Conservation (phyloP, 768 basidiomycete species). For the Tylopilus plumbeoviolaceoides region DNA sequence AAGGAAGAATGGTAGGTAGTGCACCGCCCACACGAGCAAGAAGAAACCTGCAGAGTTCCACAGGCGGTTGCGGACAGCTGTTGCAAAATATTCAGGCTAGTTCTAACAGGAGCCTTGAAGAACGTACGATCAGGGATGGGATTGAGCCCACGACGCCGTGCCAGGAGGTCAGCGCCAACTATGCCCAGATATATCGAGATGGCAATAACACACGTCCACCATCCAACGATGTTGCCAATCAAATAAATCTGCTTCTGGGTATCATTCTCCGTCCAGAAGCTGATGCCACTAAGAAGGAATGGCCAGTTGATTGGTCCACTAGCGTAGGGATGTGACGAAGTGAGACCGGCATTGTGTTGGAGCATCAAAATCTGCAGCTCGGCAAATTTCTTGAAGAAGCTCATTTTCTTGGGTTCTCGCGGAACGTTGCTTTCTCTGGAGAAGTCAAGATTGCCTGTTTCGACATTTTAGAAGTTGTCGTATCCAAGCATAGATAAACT, state of each 20-base stretch:
- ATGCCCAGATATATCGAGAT: conserved; percentile 89
- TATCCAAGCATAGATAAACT: conserved; percentile 24
- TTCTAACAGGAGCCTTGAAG: not conserved
- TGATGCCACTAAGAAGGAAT: conserved; percentile 92
- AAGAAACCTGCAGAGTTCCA: conserved; percentile 98
- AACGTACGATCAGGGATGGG: conserved; percentile 85
- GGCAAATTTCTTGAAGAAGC: conserved; percentile 92
- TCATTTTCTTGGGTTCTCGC: conserved; percentile 76
- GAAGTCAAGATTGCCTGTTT: conserved; percentile 49
- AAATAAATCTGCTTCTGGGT: conserved; percentile 92
- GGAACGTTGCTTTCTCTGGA: conserved; percentile 43
- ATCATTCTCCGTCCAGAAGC: conserved; percentile 93
- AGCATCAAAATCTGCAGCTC: conserved; percentile 95
- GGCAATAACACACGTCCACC: conserved; percentile 90
- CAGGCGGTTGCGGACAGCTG: conserved; percentile 88
- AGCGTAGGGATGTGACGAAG: conserved; percentile 96
- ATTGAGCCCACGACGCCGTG: conserved; percentile 76
- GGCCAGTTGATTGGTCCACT: conserved; percentile 98
- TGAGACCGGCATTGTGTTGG: conserved; percentile 98
- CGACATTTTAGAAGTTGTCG: conserved; percentile 29
- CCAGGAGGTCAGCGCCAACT: conserved; percentile 83
- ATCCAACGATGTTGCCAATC: conserved; percentile 89
- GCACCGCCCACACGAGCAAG: conserved; percentile 88
- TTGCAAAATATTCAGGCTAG: conserved; percentile 2
- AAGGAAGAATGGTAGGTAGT: conserved; percentile 96